phyloP scores from a whole-genome alignment of 2,329 filamentous ascomycete genomes.

The Epichloe brachyelytri region DNA sequence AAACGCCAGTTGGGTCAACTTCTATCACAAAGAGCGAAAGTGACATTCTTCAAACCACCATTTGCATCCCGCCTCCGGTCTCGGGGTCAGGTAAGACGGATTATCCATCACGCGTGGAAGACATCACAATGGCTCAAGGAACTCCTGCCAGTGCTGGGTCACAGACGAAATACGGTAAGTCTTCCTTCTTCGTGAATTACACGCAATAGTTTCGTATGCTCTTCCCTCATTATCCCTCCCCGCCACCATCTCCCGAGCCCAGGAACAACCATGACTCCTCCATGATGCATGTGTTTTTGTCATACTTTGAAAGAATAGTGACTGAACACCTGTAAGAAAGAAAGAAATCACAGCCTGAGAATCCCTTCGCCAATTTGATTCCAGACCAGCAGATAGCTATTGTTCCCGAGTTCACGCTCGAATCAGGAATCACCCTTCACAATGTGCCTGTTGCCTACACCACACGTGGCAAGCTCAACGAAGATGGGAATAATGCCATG shows the following conservation, averaged over 20 bases:
- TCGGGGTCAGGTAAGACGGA: background rate
- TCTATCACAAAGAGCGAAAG: no score
- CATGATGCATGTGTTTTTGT: background rate
- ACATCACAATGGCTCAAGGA: conserved; percentile 13
- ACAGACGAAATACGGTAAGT: conserved; percentile 19
- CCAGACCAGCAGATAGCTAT: conserved; percentile 78
- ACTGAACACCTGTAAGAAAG: conserved; percentile 57
- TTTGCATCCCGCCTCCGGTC: background rate
- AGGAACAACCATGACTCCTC: background rate
- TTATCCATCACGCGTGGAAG: background rate
- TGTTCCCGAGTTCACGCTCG: conserved; percentile 80
- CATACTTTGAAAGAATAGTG: conserved; percentile 25
- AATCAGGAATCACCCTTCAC: conserved; percentile 72
- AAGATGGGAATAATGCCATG: conserved; percentile 53
- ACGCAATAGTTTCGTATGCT: background rate
- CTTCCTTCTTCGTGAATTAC: background rate
- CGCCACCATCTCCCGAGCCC: background rate
- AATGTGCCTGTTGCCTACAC: conserved; percentile 65
- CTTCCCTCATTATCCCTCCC: background rate
- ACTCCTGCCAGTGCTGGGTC: conserved; percentile 8
- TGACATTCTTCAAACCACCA: background rate
- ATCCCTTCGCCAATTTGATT: conserved; percentile 78
- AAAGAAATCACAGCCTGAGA: conserved; percentile 64
- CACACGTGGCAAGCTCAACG: conserved; percentile 47
- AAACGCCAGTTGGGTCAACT: no score